Percentiles rank a stretch among this genome's conserved stretches.
phyloP scores from a whole-genome alignment of 306 rosid species.

The Ormosia semicastrata region DNA sequence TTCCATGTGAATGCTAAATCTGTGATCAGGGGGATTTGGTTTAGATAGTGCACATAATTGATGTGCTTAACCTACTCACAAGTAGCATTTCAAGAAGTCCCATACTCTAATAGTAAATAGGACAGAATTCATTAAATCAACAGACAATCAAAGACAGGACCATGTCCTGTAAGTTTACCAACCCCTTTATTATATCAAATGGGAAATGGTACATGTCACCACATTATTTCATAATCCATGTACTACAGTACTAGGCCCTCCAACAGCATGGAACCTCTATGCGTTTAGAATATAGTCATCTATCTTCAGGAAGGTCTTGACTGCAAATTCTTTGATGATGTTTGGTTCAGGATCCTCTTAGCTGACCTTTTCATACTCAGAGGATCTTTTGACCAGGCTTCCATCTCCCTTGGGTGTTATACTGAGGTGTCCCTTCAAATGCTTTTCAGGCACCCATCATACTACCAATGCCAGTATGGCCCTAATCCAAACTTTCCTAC shows the following conservation, averaged over 20 bases:
- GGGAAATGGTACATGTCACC: not conserved
- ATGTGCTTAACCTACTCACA: too few relatives aligned
- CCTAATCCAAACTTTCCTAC: too few relatives aligned
- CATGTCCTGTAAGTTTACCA: not conserved
- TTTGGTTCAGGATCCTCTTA: slow-evolving; percentile 64
- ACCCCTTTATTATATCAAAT: not conserved
- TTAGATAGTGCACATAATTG: too few relatives aligned
- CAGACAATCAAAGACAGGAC: not conserved
- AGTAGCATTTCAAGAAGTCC: too few relatives aligned
- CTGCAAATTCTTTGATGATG: slow-evolving; percentile 65
- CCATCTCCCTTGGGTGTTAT: slow-evolving; percentile 59
- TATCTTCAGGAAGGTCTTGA: slow-evolving; percentile 67
- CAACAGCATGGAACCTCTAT: slow-evolving; percentile 14
- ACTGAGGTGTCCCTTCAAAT: slow-evolving; percentile 49
- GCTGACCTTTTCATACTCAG: slow-evolving; percentile 57
- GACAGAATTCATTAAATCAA: not conserved
- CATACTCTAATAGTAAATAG: not conserved
- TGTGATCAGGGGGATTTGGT: too few relatives aligned
- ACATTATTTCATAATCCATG: slow-evolving; percentile 26
- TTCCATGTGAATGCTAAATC: too few relatives aligned
- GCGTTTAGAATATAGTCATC: slow-evolving; percentile 52
- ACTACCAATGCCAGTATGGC: too few relatives aligned
- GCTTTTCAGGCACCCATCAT: too few relatives aligned
- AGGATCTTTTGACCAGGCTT: slow-evolving; percentile 58
- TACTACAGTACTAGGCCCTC: not conserved